Conservation (phyloP, 352 stramenopile species). For the Globisporangium uncinulatum region DNA sequence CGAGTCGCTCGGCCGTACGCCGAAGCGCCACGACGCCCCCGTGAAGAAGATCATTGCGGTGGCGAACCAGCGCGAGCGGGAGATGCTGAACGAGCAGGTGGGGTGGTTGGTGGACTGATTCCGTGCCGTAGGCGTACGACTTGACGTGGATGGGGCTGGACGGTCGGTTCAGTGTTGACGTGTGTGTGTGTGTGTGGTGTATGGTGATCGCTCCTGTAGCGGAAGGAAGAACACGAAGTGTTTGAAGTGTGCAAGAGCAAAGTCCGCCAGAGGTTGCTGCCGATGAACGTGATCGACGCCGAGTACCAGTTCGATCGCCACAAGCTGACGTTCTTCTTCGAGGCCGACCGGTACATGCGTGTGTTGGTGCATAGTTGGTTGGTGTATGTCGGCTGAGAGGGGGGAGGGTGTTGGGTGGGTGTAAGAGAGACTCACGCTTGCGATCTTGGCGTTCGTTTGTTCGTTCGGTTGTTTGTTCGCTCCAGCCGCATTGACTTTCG, state of each 20-base stretch:
- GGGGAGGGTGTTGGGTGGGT: not conserved
- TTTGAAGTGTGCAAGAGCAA: constrained; percentile 96
- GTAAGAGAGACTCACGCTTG: not conserved
- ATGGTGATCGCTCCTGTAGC: constrained; percentile 19
- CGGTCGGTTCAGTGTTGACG: not conserved
- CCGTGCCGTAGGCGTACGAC: no score
- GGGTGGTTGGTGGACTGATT: no score
- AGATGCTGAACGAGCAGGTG: constrained; percentile 86
- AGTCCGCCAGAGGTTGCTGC: constrained; percentile 89
- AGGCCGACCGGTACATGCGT: constrained; percentile 85
- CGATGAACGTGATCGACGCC: constrained; percentile 97
- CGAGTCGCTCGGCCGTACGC: constrained; percentile 28
- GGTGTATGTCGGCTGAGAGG: not conserved
- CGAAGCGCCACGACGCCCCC: constrained; percentile 63
- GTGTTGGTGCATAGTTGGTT: not conserved
- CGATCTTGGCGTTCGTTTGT: not conserved
- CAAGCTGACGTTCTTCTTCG: constrained; percentile 99
- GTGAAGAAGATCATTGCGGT: constrained; percentile 92
- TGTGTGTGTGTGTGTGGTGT: constrained; percentile 4
- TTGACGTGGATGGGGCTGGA: not conserved
- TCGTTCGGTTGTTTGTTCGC: not conserved
- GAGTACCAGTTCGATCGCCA: constrained; percentile 99
- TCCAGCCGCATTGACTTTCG: constrained; percentile 95
- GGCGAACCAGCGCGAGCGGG: constrained; percentile 90
- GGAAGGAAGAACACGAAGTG: constrained; percentile 94